Conservation (phyloP, 495 filamentous ascomycete genomes). For the Penicillium waksmanii region DNA sequence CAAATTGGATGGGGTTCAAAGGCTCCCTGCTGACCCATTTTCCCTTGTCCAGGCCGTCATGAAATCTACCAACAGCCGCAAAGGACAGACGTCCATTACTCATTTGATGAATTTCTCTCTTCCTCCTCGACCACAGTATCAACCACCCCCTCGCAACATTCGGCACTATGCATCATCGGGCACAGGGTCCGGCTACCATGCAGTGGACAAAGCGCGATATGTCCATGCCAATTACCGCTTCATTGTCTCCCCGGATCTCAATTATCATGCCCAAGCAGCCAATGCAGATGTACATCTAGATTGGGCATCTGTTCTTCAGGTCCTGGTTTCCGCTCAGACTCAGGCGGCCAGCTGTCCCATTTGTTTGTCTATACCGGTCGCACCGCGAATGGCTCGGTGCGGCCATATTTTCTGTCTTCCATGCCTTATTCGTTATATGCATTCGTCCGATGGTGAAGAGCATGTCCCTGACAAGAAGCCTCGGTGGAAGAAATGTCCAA, state of each 20-base stretch:
- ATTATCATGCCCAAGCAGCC: constrained; percentile 76
- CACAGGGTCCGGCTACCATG: constrained; percentile 87
- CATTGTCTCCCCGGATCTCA: constrained; percentile 80
- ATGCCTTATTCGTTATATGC: constrained; percentile 95
- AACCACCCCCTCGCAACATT: constrained; percentile 58
- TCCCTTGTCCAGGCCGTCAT: constrained; percentile 64
- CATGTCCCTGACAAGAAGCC: constrained; percentile 67
- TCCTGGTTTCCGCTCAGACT: constrained; percentile 86
- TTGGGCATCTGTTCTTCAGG: constrained; percentile 88
- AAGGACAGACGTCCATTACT: constrained; percentile 95
- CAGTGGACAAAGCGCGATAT: constrained; percentile 90
- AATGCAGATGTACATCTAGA: constrained; percentile 91
- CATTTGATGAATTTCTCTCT: constrained; percentile 92
- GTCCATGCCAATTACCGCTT: constrained; percentile 98
- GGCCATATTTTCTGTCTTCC: constrained; percentile 97
- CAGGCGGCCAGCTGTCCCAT: constrained; percentile 91
- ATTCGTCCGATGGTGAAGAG: constrained; percentile 71
- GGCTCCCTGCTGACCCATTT: constrained; percentile 26
- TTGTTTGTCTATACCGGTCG: constrained; percentile 86
- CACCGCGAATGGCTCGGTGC: constrained; percentile 95
- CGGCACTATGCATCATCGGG: constrained; percentile 80
- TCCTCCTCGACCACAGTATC: constrained; percentile 72
- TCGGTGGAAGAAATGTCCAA: constrained; percentile 93
- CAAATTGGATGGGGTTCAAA: constrained; percentile 9
- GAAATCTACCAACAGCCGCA: constrained; percentile 79